Percentiles rank a stretch among this genome's conserved stretches.
These are phyloP conservation scores for Cyclaneusma minus DNA, from an alignment of 2,329 filamentous ascomycete genomes.

Conservation along the genomic window DNA sequence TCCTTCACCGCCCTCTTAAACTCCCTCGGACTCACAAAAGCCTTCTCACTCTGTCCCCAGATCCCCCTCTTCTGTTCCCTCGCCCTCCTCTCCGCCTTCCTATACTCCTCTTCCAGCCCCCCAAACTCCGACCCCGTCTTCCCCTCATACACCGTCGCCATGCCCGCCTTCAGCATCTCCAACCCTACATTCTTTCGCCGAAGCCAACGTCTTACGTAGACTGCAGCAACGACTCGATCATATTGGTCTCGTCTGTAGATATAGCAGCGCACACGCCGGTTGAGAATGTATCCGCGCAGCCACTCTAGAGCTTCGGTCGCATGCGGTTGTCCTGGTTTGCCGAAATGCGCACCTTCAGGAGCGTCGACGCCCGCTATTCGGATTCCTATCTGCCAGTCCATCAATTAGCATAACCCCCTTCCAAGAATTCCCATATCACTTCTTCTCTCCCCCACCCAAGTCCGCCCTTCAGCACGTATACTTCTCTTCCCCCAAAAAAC, in stretches of 20 bases:
- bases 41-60: conserved; percentile 51
- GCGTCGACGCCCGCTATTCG: conserved; percentile 88
- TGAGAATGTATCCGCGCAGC: conserved; percentile 57
- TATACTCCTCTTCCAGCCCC: conserved; percentile 46
- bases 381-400: conserved; percentile 53
- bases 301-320: conserved; percentile 67
- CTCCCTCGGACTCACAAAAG: conserved; percentile 70
- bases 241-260: conserved; percentile 85
- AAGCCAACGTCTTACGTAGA: conserved; percentile 51
- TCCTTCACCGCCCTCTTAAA: conserved; percentile 57
- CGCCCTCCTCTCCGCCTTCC: conserved; percentile 48
- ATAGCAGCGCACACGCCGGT: conserved; percentile 64
- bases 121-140: conserved; percentile 86
- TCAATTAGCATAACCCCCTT: conserved; percentile 5
- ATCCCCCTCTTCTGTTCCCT: conserved; percentile 52
- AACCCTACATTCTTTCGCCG: conserved; percentile 69
- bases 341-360: conserved; percentile 86
- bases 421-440: not conserved
- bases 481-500: conserved; percentile 2
- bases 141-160: conserved; percentile 88
- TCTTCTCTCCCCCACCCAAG: not conserved
- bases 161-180: conserved; percentile 72
- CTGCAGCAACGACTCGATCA: conserved; percentile 75
- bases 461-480: not conserved
- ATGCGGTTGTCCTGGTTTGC: conserved; percentile 71